A percentile compares a stretch with the other conserved stretches of the same genome.
phyloP scores from a whole-genome alignment of 257 asterid genomes.

The Salvia rosmarinus region DNA sequence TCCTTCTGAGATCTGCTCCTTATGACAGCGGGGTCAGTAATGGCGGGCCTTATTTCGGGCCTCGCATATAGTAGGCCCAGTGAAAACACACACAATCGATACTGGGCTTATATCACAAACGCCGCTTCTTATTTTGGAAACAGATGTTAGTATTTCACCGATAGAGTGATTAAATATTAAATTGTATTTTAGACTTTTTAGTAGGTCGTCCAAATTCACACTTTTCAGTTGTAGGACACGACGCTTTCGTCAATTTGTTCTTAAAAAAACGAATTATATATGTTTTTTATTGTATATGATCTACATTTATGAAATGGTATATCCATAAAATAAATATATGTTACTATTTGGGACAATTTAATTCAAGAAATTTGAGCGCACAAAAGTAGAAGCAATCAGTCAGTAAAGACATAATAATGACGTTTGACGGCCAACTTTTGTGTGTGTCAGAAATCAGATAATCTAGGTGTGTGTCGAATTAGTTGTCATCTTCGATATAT shows the following conservation, averaged over 20 bases:
- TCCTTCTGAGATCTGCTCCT: neutral
- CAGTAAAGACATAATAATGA: constrained; percentile 26
- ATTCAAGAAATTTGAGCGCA: neutral
- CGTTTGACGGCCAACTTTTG: constrained; percentile 31
- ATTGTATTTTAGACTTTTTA: no score
- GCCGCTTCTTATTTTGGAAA: no score
- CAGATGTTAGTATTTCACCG: no score
- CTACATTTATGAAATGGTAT: no score
- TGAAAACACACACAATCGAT: neutral
- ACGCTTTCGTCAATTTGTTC: no score
- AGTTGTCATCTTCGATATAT: constrained; percentile 19
- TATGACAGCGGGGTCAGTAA: neutral
- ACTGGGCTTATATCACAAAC: neutral
- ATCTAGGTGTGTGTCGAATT: neutral
- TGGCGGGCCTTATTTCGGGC: neutral
- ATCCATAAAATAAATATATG: no score
- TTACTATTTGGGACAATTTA: no score
- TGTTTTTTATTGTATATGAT: no score
- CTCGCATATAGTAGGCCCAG: neutral
- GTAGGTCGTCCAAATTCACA: no score
- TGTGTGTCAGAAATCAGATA: constrained; percentile 30
- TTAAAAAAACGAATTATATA: no score
- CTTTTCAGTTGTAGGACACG: no score
- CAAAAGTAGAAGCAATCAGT: constrained; percentile 22
- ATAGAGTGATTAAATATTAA: no score